These are phyloP conservation scores for Carnegiea gigantea DNA, from an alignment of 179 eudicot genomes.

Conservation along the genomic window DNA sequence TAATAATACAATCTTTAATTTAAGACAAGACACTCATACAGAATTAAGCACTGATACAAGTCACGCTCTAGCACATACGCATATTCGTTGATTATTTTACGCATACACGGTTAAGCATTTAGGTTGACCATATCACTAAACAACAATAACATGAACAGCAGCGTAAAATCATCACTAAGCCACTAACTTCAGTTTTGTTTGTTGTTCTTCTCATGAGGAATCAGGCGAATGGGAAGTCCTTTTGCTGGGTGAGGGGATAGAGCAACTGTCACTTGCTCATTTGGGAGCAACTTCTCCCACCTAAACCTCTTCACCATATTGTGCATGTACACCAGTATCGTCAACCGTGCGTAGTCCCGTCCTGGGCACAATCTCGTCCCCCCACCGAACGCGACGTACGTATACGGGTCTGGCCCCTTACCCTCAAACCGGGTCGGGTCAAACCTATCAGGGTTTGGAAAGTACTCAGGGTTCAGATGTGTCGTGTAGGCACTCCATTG, in stretches of 20 bases:
- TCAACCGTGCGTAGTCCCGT: neutral
- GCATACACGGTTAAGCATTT: too few relatives aligned
- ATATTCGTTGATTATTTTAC: too few relatives aligned
- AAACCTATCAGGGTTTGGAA: neutral
- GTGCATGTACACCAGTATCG: neutral
- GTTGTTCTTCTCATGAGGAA: neutral
- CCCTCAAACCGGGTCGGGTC: constrained; percentile 9
- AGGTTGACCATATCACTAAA: too few relatives aligned
- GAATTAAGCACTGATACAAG: too few relatives aligned
- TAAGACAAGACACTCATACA: too few relatives aligned
- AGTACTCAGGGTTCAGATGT: neutral
- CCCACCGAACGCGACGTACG: neutral
- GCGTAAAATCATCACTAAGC: too few relatives aligned
- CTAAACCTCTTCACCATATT: neutral
- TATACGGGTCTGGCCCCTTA: neutral
- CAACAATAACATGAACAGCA: too few relatives aligned
- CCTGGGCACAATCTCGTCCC: neutral
- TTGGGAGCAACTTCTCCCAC: neutral
- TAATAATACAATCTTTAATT: too few relatives aligned
- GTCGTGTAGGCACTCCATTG: neutral
- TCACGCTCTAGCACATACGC: too few relatives aligned
- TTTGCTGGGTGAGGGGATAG: neutral
- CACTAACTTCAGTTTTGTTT: neutral
- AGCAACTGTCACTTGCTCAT: neutral
- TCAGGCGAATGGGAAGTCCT: constrained; percentile 1